A percentile compares a stretch with the other conserved stretches of the same genome.
phyloP scores from a whole-genome alignment of 2,329 filamentous ascomycete species.

The Purpureocillium lavendulum region DNA sequence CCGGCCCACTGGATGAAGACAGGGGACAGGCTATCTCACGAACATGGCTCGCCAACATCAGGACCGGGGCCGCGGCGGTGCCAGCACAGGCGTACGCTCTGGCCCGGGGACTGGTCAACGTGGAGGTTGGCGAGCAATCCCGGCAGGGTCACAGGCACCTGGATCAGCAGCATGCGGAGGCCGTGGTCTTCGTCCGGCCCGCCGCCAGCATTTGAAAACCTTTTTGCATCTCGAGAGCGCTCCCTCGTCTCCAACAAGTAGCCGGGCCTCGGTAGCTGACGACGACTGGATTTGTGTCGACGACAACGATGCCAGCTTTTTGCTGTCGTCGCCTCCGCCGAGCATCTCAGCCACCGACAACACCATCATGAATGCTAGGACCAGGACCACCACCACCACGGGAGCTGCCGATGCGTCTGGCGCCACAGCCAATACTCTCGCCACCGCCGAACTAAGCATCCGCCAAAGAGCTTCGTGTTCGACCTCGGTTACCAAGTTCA shows the following conservation, averaged over 20 bases:
- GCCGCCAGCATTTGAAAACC: conserved; percentile 6
- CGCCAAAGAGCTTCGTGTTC: too few relatives aligned
- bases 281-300: neutral
- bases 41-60: neutral
- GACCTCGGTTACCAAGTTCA: too few relatives aligned
- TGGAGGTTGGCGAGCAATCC: neutral
- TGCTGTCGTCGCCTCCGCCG: conserved; percentile 6
- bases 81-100: neutral
- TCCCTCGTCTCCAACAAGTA: conserved; percentile 1
- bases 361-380: conserved; percentile 1
- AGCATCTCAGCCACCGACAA: conserved; percentile 1
- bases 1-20: too few relatives aligned
- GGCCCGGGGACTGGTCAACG: neutral
- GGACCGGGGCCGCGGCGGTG: neutral
- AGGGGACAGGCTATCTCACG: too few relatives aligned
- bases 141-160: too few relatives aligned
- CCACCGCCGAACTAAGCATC: too few relatives aligned
- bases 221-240: conserved; percentile 7
- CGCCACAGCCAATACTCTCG: too few relatives aligned
- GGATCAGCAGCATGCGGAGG: too few relatives aligned
- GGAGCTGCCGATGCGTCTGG: neutral
- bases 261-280: neutral
- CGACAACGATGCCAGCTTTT: conserved; percentile 4
- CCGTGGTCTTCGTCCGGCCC: conserved; percentile 1
- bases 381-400: conserved; percentile 2